Evolutionary conservation across 768 basidiomycete species (phyloP).

Genomic region (Mycena epipterygia): DNA sequence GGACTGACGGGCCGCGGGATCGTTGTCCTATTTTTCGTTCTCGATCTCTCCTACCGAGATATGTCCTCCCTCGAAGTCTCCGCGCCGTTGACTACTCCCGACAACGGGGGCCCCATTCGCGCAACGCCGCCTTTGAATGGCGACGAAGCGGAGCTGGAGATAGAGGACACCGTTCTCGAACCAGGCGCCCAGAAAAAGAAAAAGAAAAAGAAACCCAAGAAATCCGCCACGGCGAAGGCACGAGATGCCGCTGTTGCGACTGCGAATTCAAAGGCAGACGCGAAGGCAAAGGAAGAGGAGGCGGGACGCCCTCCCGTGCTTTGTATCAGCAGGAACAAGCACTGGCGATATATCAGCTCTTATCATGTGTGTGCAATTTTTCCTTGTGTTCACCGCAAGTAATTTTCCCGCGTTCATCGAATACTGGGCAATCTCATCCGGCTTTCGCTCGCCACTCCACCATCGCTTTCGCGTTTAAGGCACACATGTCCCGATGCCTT

Average conservation of each 20-base stretch:
- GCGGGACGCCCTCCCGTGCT: conserved; percentile 74
- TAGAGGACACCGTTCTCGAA: conserved; percentile 17
- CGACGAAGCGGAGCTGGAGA: conserved; percentile 2
- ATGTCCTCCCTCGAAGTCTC: conserved; percentile 10
- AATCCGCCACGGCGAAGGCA: conserved; percentile 61
- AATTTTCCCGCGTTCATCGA: not conserved
- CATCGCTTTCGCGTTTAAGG: too few species aligned
- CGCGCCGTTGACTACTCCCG: not conserved
- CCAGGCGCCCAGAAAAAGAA: conserved; percentile 67
- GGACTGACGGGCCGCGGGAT: not conserved
- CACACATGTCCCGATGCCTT: too few species aligned
- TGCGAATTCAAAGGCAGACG: conserved; percentile 41
- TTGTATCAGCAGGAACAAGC: conserved; percentile 93
- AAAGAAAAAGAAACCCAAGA: conserved; percentile 76
- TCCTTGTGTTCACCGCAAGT: not conserved
- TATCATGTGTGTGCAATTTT: conserved; percentile 76
- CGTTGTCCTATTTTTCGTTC: not conserved
- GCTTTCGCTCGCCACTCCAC: too few species aligned
- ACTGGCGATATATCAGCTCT: conserved; percentile 94
- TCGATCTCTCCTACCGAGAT: not conserved
- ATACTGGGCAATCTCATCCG: too few species aligned
- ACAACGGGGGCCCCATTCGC: not conserved
- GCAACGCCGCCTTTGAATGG: not conserved
- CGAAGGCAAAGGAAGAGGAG: conserved; percentile 48
- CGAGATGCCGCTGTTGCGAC: conserved; percentile 45